Conservation (phyloP, 441 rosid genomes). For the Populus hybrid region DNA sequence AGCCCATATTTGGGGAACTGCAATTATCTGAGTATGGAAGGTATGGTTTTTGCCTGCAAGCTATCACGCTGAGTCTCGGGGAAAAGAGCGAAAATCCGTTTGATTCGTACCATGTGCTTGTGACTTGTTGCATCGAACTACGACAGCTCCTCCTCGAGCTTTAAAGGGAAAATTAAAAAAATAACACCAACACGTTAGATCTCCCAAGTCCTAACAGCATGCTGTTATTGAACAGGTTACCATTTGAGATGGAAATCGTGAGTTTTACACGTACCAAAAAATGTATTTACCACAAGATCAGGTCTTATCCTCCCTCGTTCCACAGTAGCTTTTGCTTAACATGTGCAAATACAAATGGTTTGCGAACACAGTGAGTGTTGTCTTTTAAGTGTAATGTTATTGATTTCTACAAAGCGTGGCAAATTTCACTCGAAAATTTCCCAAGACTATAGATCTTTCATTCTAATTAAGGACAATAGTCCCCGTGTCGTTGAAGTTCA, state of each 20-base stretch:
- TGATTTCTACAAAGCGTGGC: not conserved
- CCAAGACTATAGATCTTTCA: not conserved
- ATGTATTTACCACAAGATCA: not conserved
- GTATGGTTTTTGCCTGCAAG: slow-evolving; percentile 1
- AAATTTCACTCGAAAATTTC: not conserved
- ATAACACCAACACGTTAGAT: not conserved
- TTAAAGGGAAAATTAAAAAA: not conserved
- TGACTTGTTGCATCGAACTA: not conserved
- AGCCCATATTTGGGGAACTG: slow-evolving; percentile 7
- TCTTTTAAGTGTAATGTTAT: not conserved
- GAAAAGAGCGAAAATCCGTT: slow-evolving; percentile 14
- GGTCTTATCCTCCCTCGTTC: not conserved
- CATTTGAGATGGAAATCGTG: too few species aligned
- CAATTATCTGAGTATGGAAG: not conserved
- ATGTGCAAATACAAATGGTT: not conserved
- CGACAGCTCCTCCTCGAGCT: not conserved
- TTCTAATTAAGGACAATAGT: not conserved
- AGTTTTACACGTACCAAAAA: too few species aligned
- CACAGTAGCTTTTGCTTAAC: not conserved
- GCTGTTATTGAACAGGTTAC: too few species aligned
- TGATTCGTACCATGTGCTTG: not conserved
- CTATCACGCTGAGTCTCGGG: slow-evolving; percentile 13
- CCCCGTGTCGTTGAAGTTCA: too few species aligned
- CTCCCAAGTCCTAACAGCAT: too few species aligned
- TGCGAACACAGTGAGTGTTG: not conserved